Base-by-base conservation (phyloP, 1,284 basidiomycete species). In the Somion occarium region DNA sequence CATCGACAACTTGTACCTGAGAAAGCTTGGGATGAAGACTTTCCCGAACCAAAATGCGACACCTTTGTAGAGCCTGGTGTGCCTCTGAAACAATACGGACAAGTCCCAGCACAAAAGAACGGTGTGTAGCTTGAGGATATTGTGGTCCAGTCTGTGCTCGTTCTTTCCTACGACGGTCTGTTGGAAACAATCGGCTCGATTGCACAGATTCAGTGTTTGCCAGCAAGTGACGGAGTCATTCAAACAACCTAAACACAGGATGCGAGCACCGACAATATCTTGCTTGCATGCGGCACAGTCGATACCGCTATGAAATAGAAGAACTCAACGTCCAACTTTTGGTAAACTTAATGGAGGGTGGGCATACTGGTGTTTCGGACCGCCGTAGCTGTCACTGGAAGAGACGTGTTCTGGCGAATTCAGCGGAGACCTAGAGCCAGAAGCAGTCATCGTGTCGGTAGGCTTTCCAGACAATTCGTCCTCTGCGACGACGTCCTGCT, bases 121-220 rank as follows among this genome's bases (percentile, higher is more conserved):
- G 30, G 59, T 56, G 12, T 63, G 61, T 3, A 67, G 54, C 39
- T 68, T 68, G 46, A 65, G 51, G 18, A 67, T 30, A 44, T 65
- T 61, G 49, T 68, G 68, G 5, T 61, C 56, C 9, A 61, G 60
- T 2, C 55, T 46, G 43, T 69, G 66, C 3, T 61, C 56, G n/a
- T 46, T 46, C 15, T 53, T 42, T 48, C 62, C 57, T n/a, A 26
- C 47, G 27, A 56, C n/a, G 24, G 50, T 45, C 41, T 51, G 37
- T 37, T 45, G 18, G 5, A 54, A 22, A 48, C 61, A 64, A n/a
- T 51, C 47, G 3, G 47, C 15, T 22, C 54, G 48, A 23, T 55
- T 55, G 34, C 61, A 63, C 38, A 62, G 50, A 44, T 58, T 46
- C 44, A 52, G n/a, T 1, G 48, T 46, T 44, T 48, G 38, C 45